Percentiles rank a stretch among this genome's conserved stretches.
Conservation (phyloP, 495 filamentous ascomycete species). For the Trypethelium eluteriae region DNA sequence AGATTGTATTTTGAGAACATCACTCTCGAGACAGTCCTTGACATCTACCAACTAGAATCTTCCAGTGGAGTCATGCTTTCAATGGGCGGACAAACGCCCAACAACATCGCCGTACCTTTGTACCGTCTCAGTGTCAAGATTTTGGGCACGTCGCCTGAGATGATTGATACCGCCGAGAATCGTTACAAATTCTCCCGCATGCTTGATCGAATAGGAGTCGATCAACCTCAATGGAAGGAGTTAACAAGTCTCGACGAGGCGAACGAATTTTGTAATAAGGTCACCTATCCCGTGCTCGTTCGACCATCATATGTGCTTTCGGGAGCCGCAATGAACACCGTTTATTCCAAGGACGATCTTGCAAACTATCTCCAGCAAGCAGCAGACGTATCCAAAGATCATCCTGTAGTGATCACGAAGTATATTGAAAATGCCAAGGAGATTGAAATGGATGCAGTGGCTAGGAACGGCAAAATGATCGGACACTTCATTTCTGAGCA, state of each 20-base stretch:
- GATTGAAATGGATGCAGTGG: constrained; percentile 95
- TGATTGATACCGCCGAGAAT: constrained; percentile 98
- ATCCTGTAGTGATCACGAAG: constrained; percentile 98
- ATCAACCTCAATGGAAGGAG: constrained; percentile 97
- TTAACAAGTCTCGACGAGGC: constrained; percentile 86
- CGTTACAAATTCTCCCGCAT: constrained; percentile 98
- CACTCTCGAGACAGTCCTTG: constrained; percentile 84
- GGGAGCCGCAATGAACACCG: constrained; percentile 98
- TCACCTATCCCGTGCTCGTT: constrained; percentile 88
- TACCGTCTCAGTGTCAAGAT: constrained; percentile 85
- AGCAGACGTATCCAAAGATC: constrained; percentile 84
- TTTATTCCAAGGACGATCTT: constrained; percentile 82
- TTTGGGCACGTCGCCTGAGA: constrained; percentile 90
- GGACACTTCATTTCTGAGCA: constrained; percentile 95
- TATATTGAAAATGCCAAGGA: constrained; percentile 97
- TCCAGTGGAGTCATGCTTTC: constrained; percentile 90
- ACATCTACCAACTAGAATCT: constrained; percentile 87
- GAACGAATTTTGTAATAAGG: constrained; percentile 74
- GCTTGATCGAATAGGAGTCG: constrained; percentile 85
- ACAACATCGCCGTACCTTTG: constrained; percentile 91
- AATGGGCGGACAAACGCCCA: constrained; percentile 96
- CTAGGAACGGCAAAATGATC: constrained; percentile 75
- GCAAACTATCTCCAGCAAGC: constrained; percentile 87
- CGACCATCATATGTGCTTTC: constrained; percentile 96
- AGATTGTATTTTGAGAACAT: constrained; percentile 96